Conservation (phyloP, 2,329 filamentous ascomycete species). For the Diaporthe eres region DNA sequence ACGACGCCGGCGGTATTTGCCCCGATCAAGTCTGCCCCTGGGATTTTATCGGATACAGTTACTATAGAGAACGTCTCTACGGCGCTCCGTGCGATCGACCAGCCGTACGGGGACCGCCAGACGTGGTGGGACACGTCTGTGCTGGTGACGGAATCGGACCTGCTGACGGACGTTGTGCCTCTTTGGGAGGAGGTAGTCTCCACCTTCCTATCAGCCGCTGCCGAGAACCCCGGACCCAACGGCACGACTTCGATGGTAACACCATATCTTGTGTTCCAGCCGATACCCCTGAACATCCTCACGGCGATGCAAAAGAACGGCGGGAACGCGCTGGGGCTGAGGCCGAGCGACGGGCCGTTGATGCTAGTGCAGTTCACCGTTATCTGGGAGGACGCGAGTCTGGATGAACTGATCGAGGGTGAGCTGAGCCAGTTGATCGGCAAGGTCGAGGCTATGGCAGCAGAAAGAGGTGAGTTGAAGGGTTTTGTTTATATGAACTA, state of each 20-base stretch:
- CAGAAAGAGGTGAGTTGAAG: conserved; percentile 47
- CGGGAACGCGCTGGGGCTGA: conserved; percentile 58
- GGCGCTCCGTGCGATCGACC: conserved; percentile 45
- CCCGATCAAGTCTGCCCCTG: background rate
- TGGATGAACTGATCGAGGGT: conserved; percentile 50
- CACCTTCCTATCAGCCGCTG: background rate
- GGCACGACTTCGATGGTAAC: conserved; percentile 30
- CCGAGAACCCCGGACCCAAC: background rate
- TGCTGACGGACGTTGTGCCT: conserved; percentile 46
- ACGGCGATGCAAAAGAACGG: conserved; percentile 52
- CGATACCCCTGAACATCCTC: conserved; percentile 53
- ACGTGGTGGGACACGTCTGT: conserved; percentile 51
- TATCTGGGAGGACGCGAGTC: conserved; percentile 45
- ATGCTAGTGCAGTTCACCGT: conserved; percentile 50
- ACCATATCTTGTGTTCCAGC: conserved; percentile 54
- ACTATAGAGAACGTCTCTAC: conserved; percentile 47
- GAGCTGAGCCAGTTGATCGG: conserved; percentile 42
- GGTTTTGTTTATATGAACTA: conserved; percentile 37
- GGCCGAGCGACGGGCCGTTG: conserved; percentile 51
- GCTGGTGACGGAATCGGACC: conserved; percentile 42
- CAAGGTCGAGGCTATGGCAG: conserved; percentile 48
- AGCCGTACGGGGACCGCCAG: conserved; percentile 47
- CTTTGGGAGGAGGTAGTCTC: conserved; percentile 17
- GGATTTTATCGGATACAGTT: conserved; percentile 42
- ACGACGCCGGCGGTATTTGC: background rate